Percentiles rank a stretch among this genome's conserved stretches.
phyloP scores from a whole-genome alignment of 257 asterid genomes.

The Solanum rostratum region DNA sequence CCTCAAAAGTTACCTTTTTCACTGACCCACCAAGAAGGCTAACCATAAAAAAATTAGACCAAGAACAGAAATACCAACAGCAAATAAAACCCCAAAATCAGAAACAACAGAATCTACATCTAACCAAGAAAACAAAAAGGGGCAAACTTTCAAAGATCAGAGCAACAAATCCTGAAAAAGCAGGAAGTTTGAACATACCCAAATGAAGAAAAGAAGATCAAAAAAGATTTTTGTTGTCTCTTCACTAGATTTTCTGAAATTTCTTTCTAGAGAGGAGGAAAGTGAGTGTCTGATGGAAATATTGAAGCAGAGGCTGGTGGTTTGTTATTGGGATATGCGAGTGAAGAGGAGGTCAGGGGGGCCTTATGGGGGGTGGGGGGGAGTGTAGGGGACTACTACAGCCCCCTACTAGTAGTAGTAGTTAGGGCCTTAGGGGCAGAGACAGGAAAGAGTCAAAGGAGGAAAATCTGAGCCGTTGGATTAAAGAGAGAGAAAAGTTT shows the following conservation, averaged over 20 bases:
- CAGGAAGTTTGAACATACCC: neutral
- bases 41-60: neutral
- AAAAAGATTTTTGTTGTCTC: neutral
- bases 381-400: neutral
- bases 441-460: slow-evolving; percentile 36
- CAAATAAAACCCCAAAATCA: neutral
- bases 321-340: neutral
- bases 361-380: neutral
- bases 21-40: neutral
- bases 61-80: neutral
- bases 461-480: slow-evolving; percentile 41
- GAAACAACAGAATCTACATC: neutral
- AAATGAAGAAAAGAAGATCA: neutral
- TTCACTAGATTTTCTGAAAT: neutral
- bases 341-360: neutral
- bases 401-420: no score
- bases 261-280: neutral
- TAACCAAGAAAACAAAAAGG: neutral
- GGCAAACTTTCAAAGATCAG: neutral
- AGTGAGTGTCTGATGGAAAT: neutral
- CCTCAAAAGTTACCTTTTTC: neutral
- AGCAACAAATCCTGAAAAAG: neutral
- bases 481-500: slow-evolving; percentile 16
- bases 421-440: neutral
- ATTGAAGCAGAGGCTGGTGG: neutral